These are phyloP conservation scores for Austroboletus novae-zelandiae DNA, from an alignment of 1,284 basidiomycete species.

Conservation along the genomic window DNA sequence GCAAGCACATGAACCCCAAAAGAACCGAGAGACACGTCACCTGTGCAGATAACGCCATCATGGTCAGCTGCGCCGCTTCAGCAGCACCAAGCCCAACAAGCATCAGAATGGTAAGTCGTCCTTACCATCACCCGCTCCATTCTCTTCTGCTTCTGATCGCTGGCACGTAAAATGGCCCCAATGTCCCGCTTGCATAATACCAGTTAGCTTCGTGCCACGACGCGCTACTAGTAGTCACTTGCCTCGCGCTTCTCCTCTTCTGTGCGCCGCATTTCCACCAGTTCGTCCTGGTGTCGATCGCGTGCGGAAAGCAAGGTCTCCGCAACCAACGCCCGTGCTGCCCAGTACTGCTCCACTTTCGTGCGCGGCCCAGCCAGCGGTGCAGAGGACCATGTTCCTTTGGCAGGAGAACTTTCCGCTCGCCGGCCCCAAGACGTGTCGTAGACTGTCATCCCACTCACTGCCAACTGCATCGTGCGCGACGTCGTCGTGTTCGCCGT, in stretches of 20 bases:
- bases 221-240: slow-evolving; percentile 18
- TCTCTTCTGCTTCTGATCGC: slow-evolving; percentile 44
- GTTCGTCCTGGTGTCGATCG: slow-evolving; percentile 45
- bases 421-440: slow-evolving; percentile 11
- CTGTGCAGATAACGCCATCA: slow-evolving; percentile 32
- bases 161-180: slow-evolving; percentile 34
- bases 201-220: background rate
- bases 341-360: slow-evolving; percentile 57
- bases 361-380: too few species aligned
- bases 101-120: background rate
- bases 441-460: slow-evolving; percentile 3
- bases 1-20: slow-evolving; percentile 42
- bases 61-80: slow-evolving; percentile 14
- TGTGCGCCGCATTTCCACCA: slow-evolving; percentile 37
- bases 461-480: slow-evolving; percentile 33
- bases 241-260: slow-evolving; percentile 50
- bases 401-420: background rate
- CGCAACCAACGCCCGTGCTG: slow-evolving; percentile 55
- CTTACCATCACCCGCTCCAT: slow-evolving; percentile 56
- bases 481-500: slow-evolving; percentile 13
- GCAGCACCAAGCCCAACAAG: background rate
- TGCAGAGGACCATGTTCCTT: too few species aligned
- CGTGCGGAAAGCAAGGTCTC: slow-evolving; percentile 53
- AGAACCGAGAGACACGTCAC: slow-evolving; percentile 40
- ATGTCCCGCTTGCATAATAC: slow-evolving; percentile 41